Evolutionary conservation across 495 filamentous ascomycete genomes (phyloP).

Genomic region (Penicillium manginii): DNA sequence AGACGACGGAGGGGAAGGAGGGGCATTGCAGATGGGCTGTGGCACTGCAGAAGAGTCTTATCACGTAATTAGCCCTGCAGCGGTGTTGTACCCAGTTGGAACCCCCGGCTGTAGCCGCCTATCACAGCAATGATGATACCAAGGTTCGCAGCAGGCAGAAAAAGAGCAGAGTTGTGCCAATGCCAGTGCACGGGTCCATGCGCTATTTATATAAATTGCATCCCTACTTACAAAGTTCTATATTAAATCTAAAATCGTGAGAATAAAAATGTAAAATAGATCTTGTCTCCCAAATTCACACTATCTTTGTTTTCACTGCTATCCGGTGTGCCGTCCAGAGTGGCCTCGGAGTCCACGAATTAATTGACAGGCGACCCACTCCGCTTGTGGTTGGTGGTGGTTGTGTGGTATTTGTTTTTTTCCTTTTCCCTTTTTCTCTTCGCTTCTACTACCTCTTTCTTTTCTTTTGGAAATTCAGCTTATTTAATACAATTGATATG

Average conservation of each 20-base stretch:
- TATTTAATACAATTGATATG: not conserved
- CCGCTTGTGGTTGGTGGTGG: not conserved
- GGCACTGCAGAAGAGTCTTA: conserved; percentile 23
- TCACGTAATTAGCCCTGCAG: conserved; percentile 33
- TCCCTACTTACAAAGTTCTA: too few relatives aligned
- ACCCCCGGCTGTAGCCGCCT: conserved; percentile 27
- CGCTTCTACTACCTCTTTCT: not conserved
- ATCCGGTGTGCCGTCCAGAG: not conserved
- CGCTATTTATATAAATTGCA: not conserved
- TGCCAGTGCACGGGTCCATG: not conserved
- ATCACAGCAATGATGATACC: conserved; percentile 19
- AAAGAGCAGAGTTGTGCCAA: too few relatives aligned
- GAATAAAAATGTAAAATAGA: too few relatives aligned
- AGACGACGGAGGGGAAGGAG: conserved; percentile 45
- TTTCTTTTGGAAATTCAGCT: not conserved
- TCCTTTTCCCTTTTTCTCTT: not conserved
- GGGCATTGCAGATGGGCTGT: conserved; percentile 37
- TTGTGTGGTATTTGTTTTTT: not conserved
- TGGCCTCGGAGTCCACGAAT: not conserved
- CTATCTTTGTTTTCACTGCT: not conserved
- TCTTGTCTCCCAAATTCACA: not conserved
- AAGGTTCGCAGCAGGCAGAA: conserved; percentile 5
- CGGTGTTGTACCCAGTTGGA: conserved; percentile 1
- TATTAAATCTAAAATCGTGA: too few relatives aligned
- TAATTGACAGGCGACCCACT: conserved; percentile 1